Percentiles rank a stretch among this genome's conserved stretches.
Evolutionary conservation across 2,329 filamentous ascomycete genomes (phyloP).

Genomic region (Hypoxylon sp.): DNA sequence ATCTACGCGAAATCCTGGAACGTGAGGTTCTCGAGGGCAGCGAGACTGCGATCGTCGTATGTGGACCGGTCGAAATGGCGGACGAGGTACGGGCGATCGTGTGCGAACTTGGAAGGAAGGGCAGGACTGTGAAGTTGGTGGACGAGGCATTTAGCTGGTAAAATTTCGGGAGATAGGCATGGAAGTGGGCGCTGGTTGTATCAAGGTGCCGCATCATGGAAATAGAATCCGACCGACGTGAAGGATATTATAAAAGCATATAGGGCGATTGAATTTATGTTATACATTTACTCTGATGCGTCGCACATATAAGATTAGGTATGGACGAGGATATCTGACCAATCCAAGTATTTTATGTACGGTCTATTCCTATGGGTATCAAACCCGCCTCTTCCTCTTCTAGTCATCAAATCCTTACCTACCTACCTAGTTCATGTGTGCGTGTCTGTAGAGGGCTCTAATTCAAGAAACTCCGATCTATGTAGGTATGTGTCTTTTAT

Average conservation of each 20-base stretch:
- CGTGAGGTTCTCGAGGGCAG: constrained; percentile 35
- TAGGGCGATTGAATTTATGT: neutral
- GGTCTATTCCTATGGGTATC: neutral
- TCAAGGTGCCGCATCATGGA: neutral
- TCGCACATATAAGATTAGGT: neutral
- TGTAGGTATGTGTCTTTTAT: neutral
- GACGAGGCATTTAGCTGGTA: constrained; percentile 51
- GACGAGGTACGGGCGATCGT: constrained; percentile 48
- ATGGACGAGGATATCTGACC: neutral
- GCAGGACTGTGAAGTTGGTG: constrained; percentile 42
- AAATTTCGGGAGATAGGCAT: neutral
- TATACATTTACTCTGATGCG: neutral
- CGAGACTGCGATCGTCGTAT: constrained; percentile 49
- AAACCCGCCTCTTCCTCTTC: neutral
- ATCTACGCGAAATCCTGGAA: constrained; percentile 39
- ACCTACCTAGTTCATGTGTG: neutral
- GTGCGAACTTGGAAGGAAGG: constrained; percentile 42
- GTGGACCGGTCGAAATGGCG: constrained; percentile 51
- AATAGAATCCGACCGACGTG: neutral
- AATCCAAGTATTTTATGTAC: neutral
- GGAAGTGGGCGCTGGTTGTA: neutral
- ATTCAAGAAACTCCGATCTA: neutral
- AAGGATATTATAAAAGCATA: neutral
- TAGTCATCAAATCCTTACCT: neutral
- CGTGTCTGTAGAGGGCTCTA: neutral